Conservation (phyloP, 208 protist genomes). For the Strigomonas culicis region DNA sequence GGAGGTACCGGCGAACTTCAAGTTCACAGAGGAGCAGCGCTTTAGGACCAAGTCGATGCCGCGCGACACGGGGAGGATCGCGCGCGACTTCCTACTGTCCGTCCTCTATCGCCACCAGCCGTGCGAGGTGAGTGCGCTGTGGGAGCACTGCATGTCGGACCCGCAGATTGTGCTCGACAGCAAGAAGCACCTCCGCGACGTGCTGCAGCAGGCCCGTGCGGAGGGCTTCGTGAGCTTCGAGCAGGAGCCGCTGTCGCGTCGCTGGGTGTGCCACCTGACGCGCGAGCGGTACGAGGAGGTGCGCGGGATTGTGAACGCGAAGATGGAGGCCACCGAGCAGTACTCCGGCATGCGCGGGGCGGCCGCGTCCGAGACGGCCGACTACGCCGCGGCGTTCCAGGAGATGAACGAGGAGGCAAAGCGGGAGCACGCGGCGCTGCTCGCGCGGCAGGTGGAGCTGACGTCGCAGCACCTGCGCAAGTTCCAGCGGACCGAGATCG, state of each 20-base stretch:
- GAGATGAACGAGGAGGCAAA: conserved; percentile 72
- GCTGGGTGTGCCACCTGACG: conserved; percentile 76
- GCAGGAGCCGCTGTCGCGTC: conserved; percentile 51
- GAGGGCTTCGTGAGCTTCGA: conserved; percentile 89
- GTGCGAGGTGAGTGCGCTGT: conserved; percentile 79
- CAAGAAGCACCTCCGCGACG: conserved; percentile 86
- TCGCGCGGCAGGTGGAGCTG: conserved; percentile 60
- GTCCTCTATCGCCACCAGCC: conserved; percentile 89
- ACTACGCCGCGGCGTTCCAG: conserved; percentile 48
- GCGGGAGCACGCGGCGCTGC: conserved; percentile 48
- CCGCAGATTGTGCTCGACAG: conserved; percentile 86
- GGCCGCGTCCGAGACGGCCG: conserved; percentile 58
- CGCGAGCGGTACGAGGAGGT: conserved; percentile 89
- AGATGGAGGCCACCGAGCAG: conserved; percentile 34
- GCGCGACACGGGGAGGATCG: conserved; percentile 80
- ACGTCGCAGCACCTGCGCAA: conserved; percentile 67
- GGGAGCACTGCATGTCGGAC: conserved; percentile 76
- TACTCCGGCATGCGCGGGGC: conserved; percentile 48
- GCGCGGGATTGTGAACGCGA: conserved; percentile 44
- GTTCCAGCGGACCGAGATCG: conserved; percentile 83
- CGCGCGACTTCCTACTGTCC: conserved; percentile 82
- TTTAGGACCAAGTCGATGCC: conserved; percentile 75
- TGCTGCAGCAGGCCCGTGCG: conserved; percentile 79
- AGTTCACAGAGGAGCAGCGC: conserved; percentile 70
- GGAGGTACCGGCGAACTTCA: conserved; percentile 73